Base-by-base conservation (phyloP, 148 eudicot genomes). In the Cornus suecica region DNA sequence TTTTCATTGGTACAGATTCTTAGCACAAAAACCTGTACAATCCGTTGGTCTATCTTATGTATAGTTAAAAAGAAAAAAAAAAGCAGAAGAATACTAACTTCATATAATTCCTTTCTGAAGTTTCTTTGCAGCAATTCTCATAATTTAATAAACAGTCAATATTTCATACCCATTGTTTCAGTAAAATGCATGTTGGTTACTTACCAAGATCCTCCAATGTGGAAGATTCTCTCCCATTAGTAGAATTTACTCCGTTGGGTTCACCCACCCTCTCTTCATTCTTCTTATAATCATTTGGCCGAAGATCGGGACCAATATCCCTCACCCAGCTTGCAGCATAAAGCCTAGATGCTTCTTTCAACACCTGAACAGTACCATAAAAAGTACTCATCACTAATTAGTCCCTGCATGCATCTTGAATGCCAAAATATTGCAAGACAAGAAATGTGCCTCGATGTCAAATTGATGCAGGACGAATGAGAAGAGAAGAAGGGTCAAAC, bases 271-370 rank as follows among this genome's bases (percentile, higher is more conserved):
- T 65, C 58, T 87, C 84, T 45, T 84, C 89, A 24, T 63, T 74
- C 79, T 83, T 84, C 81, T 90, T 88, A 71, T 92, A 88, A 22
- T 92, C 87, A 74, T 86, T 78, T 76, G 98, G 97, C 58, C 88
- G 84, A 65, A 94, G 92, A 14, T 94, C 97, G 27, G 97, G 98
- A 76, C 97, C 95, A 81, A 94, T 94, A 86, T 94, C 98, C 72
- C 97, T 87, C 62, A 92, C 97, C 96, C 96, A 94, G 76, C 97
- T 92, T 22, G 92, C 96, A 67, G 83, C 88, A 80, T 94, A 92
- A 32, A 92, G 88, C 66, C 94, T 88, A 24, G 89, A 80, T 20
- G 98, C 97, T 88, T 89, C 89, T 90, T 90, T 89, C 73, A 92
- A 28, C 31, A 94, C 92, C 98, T 94, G 80, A 78, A 68, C 4